Percentiles rank a stretch among this genome's conserved stretches.
Evolutionary conservation across 306 rosid species (phyloP).

Genomic region (Rosa multiflora): DNA sequence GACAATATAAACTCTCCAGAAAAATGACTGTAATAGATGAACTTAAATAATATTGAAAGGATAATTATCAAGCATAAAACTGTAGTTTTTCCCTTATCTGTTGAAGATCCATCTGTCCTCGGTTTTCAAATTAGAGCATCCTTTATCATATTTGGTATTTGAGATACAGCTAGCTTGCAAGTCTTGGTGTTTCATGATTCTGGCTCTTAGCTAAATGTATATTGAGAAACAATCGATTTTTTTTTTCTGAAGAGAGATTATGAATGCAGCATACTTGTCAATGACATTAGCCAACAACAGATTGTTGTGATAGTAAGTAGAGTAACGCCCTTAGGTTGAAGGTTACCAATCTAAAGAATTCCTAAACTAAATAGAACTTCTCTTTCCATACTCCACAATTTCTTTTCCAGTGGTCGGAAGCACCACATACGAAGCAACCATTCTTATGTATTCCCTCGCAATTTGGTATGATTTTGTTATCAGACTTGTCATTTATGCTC

Average conservation of each 20-base stretch:
- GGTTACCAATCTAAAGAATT: background rate
- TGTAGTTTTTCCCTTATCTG: background rate
- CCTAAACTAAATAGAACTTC: no score
- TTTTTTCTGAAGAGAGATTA: background rate
- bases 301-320: background rate
- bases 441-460: background rate
- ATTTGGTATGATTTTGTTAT: background rate
- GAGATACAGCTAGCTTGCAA: background rate
- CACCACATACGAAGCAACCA: background rate
- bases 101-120: background rate
- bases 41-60: background rate
- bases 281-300: background rate
- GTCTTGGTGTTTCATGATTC: background rate
- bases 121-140: background rate
- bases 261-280: background rate
- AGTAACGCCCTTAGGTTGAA: background rate
- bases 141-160: background rate
- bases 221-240: background rate
- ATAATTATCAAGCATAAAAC: background rate
- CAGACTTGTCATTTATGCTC: background rate
- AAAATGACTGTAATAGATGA: background rate
- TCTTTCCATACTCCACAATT: background rate
- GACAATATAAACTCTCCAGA: background rate
- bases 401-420: background rate
- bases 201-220: background rate